Evolutionary conservation across 2,329 filamentous ascomycete species (phyloP).

Genomic region (Aspergillus tubingensis): DNA sequence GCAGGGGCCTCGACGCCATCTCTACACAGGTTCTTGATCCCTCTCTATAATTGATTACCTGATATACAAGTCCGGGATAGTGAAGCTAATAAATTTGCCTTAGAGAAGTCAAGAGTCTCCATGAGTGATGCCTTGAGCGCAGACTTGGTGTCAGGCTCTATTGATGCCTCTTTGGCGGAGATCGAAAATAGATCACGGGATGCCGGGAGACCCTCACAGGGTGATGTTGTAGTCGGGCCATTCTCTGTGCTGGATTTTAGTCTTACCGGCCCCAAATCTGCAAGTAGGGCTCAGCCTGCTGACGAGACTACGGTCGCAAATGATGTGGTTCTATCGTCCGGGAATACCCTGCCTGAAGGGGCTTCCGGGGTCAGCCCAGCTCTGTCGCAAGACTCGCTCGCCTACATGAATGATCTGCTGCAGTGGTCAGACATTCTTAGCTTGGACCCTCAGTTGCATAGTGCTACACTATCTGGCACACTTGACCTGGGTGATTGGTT

Average conservation of each 20-base stretch:
- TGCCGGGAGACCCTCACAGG: conserved; percentile 12
- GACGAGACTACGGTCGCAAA: not conserved
- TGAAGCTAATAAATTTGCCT: not conserved
- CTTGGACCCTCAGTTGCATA: conserved; percentile 27
- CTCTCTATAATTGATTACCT: not conserved
- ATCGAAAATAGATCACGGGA: conserved; percentile 33
- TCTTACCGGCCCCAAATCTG: conserved; percentile 8
- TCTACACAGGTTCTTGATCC: conserved; percentile 32
- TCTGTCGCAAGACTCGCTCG: conserved; percentile 7
- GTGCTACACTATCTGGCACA: conserved; percentile 17
- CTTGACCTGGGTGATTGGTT: conserved; percentile 8
- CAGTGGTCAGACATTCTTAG: conserved; percentile 39
- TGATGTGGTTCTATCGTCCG: not conserved
- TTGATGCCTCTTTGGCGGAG: conserved; percentile 36
- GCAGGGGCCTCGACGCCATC: conserved; percentile 30
- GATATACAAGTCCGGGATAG: not conserved
- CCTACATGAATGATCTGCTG: conserved; percentile 32
- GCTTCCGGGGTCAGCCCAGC: not conserved
- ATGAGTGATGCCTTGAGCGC: conserved; percentile 34
- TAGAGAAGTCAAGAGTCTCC: conserved; percentile 32
- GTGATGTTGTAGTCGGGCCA: conserved; percentile 32
- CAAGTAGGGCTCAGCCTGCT: not conserved
- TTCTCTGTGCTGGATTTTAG: conserved; percentile 34
- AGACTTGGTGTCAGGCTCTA: conserved; percentile 31
- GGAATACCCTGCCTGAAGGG: not conserved